Base-by-base conservation (phyloP, 495 filamentous ascomycete genomes). In the Elaphomyces granulatus region DNA sequence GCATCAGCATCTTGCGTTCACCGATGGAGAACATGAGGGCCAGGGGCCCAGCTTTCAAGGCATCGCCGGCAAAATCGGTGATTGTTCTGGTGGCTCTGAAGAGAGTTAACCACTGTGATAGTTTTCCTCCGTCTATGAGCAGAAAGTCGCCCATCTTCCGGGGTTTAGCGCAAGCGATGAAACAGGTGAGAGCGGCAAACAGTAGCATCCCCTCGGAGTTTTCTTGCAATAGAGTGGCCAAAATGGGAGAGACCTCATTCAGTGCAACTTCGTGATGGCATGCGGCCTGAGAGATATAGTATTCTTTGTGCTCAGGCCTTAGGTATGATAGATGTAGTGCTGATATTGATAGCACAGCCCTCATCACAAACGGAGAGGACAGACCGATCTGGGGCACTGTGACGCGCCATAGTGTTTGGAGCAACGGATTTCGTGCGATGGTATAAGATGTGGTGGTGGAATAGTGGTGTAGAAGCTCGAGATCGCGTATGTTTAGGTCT, bases 401-500 rank as follows among this genome's bases (percentile, higher is more conserved):
- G 16, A 45, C 42, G 4, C 50, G 48, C 58, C 62, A 65, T 19
- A 68, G 32, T 1, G 49, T 32, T 26, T 58, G 57, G 0, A 59
- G 41, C 15, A 48, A 50, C 19, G 50, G 45, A 9, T 45, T 39
- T 14, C 45, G 51, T 0, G 60, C 61, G 15, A 63, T 45, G 4
- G 60, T 63, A 41, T 50, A 57, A 35, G 49, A 55, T 3, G 61
- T 63, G 34, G 50, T 56, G 0, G 60, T 60, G 3, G 49, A 50
- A 41, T 50, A 65, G 19, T 63, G 53, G 36, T 65, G 58, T 15
- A 65, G 38, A 2, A 65, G 37, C 30, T 63, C 58, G 19, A 65
- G 41, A 32, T 59, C 56, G 8, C 74, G 52, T 20, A 80, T 70
- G 41, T 83, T 70, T 36, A 92, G 67, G 31, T 73, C 63, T 0